Base-by-base conservation (phyloP, 345 rosid genomes). In the Aurinia saxatilis region DNA sequence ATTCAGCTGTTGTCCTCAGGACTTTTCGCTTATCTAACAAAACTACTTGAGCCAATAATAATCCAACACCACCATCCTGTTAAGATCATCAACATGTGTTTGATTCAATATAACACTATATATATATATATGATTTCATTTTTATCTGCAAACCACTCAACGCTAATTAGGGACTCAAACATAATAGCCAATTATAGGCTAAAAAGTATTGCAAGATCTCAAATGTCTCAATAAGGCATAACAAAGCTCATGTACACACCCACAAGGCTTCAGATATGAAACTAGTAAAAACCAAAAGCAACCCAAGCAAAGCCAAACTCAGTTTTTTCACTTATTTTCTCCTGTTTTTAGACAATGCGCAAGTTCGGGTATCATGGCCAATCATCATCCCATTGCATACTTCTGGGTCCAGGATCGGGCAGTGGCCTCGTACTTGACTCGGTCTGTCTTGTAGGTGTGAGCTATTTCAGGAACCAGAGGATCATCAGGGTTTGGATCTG, bases 351-450 rank as follows among this genome's bases (percentile, higher is more conserved):
- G 64, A 66, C 33, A 68, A 13, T 13, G 19, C 42, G 42, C 73
- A 45, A 44, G 65, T 60, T 54, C 44, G 10, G 42, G 38, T 16
- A 15, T 5, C 40, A 23, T 40, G 33, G 51, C 40, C 50, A 48
- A 2, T 15, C 40, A 57, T 73, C 74, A 81, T 59, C 80, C 81
- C 87, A 80, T 78, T 34, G 90, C 90, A 60, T 80, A 80, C 65
- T 80, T 84, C 77, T 84, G 87, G 56, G 90, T 82, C 90, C 90
- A 84, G 58, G 83, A 75, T 55, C 82, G 75, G 17, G 87, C 90
- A 4, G 79, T 82, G 46, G 29, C 50, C 78, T 84, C 90, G n/a
- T 84, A 84, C 77, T 84, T 84, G 62, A 65, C 78, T 33, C 81
- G 56, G 75, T 84, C 90, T 0, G 85, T 78, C 78, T 82, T 84